A percentile compares a stretch with the other conserved stretches of the same genome.
These are phyloP conservation scores for Mimosa bimucronata DNA, from an alignment of 306 rosid genomes.

Conservation along the genomic window DNA sequence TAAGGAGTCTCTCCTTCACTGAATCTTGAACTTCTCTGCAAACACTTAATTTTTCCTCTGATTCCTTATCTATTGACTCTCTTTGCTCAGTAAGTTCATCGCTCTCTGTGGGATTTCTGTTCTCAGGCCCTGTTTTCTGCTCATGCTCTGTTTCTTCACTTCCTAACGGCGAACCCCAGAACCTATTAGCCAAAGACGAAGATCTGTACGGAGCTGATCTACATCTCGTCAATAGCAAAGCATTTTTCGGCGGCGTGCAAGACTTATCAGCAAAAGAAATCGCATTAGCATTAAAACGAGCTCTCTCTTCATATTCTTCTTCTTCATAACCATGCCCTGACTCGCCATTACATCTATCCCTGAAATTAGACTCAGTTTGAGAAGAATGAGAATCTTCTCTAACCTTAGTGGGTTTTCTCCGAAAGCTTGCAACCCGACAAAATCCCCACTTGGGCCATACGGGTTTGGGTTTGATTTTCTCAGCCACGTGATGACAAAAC, in stretches of 20 bases:
- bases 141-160: slow-evolving; percentile 42
- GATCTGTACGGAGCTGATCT: slow-evolving; percentile 81
- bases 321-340: slow-evolving; percentile 41
- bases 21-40: slow-evolving; percentile 48
- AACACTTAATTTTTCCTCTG: slow-evolving; percentile 43
- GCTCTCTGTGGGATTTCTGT: slow-evolving; percentile 29
- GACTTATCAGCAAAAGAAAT: slow-evolving; percentile 34
- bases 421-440: slow-evolving; percentile 39
- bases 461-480: slow-evolving; percentile 40
- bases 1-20: slow-evolving; percentile 38
- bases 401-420: slow-evolving; percentile 40
- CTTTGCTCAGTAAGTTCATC: slow-evolving; percentile 40
- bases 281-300: background rate
- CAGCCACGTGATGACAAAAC: slow-evolving; percentile 41
- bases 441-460: slow-evolving; percentile 52
- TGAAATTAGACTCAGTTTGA: slow-evolving; percentile 37
- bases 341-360: background rate
- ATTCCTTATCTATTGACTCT: slow-evolving; percentile 42
- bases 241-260: slow-evolving; percentile 67
- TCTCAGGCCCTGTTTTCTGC: slow-evolving; percentile 28
- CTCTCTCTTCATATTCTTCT: slow-evolving; percentile 33
- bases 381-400: slow-evolving; percentile 36
- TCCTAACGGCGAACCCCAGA: slow-evolving; percentile 59
- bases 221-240: slow-evolving; percentile 71
- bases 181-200: slow-evolving; percentile 60